phyloP scores from a whole-genome alignment of 495 filamentous ascomycete genomes.

The Thozetella sp. region DNA sequence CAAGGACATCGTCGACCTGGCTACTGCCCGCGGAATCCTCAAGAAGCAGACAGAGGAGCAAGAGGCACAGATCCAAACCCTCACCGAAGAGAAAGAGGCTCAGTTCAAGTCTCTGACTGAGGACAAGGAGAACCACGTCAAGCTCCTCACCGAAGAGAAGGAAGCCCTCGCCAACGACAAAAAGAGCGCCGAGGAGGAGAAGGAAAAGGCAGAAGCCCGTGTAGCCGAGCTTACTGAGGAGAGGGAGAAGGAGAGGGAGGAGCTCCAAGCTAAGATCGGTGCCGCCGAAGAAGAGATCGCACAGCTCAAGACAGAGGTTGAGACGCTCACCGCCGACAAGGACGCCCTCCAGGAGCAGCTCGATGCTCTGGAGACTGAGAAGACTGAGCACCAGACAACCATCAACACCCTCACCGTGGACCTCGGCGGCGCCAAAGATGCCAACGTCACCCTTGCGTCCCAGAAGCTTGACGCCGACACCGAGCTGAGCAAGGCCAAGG shows the following conservation, averaged over 20 bases:
- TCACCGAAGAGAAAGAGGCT: conserved; percentile 19
- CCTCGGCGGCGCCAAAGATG: conserved; percentile 27
- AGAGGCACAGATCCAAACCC: conserved; percentile 9
- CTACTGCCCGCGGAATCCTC: conserved; percentile 22
- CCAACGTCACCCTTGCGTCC: conserved; percentile 26
- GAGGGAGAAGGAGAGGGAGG: conserved; percentile 35
- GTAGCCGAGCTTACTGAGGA: conserved; percentile 36
- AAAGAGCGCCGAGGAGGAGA: conserved; percentile 17
- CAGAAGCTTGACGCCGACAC: conserved; percentile 13
- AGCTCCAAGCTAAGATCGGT: conserved; percentile 23
- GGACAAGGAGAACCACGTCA: conserved; percentile 18
- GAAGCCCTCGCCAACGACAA: conserved; percentile 9
- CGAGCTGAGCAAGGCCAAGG: conserved; percentile 11
- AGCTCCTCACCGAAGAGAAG: conserved; percentile 20
- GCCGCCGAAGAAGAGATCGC: conserved; percentile 20
- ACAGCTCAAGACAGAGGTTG: conserved; percentile 21
- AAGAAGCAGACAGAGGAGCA: conserved; percentile 12
- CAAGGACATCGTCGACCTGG: conserved; percentile 33
- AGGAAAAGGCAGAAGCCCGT: conserved; percentile 21
- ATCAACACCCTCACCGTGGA: conserved; percentile 26
- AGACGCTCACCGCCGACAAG: conserved; percentile 29
- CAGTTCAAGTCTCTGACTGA: conserved; percentile 8
- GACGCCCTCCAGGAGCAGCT: conserved; percentile 22
- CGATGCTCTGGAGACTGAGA: conserved; percentile 9
- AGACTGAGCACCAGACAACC: conserved; percentile 22